phyloP scores from a whole-genome alignment of 371 early-diverging fungal species.

The Mycotypha africana region DNA sequence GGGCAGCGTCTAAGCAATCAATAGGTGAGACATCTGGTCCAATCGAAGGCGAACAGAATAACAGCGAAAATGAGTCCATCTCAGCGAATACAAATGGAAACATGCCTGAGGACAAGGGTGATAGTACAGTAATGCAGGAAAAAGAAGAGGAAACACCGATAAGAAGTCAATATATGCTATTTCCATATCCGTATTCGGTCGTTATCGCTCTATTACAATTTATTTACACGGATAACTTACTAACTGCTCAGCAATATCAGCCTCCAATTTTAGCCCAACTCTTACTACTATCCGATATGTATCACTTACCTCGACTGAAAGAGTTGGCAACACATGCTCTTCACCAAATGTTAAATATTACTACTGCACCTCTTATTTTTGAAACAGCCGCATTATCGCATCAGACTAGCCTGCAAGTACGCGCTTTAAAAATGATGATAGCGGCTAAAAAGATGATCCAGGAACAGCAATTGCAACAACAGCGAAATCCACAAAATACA shows the following conservation, averaged over 20 bases:
- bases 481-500: slow-evolving; percentile 16
- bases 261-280: slow-evolving; percentile 53
- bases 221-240: slow-evolving; percentile 59
- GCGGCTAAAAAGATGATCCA: slow-evolving; percentile 41
- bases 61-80: not conserved
- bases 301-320: slow-evolving; percentile 48
- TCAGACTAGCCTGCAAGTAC: slow-evolving; percentile 44
- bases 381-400: slow-evolving; percentile 48
- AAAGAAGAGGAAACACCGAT: not conserved
- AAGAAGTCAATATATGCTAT: slow-evolving; percentile 19
- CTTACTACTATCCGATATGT: slow-evolving; percentile 48
- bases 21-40: slow-evolving; percentile 5
- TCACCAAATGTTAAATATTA: slow-evolving; percentile 52
- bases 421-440: slow-evolving; percentile 45
- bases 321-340: slow-evolving; percentile 47
- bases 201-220: slow-evolving; percentile 58
- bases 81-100: not conserved
- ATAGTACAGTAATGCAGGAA: not conserved
- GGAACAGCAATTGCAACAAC: slow-evolving; percentile 19
- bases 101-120: not conserved
- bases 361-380: slow-evolving; percentile 56
- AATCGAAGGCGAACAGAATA: slow-evolving; percentile 5
- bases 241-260: slow-evolving; percentile 49
- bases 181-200: slow-evolving; percentile 57
- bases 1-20: not conserved